Evolutionary conservation across 1,139 yeast genomes (phyloP).

Genomic region (Barnettozyma hawaiiensis): DNA sequence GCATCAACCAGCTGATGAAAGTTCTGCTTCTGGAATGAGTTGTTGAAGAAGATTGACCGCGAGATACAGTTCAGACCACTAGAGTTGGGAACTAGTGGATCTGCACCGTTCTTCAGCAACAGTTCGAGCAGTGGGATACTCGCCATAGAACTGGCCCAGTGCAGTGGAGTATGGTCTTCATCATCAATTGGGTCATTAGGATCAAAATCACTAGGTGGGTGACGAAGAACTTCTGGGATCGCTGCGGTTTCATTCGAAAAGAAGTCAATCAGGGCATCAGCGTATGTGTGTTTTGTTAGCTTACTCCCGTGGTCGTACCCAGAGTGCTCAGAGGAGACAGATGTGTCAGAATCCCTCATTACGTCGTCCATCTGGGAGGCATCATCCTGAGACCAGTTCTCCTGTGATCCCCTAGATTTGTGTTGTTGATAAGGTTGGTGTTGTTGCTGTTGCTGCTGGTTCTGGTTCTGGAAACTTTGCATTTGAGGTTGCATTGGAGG

Average conservation of each 20-base stretch:
- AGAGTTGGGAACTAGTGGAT: slow-evolving; percentile 65
- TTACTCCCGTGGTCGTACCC: slow-evolving; percentile 19
- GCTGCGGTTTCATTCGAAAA: slow-evolving; percentile 67
- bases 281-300: slow-evolving; percentile 33
- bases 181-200: slow-evolving; percentile 87
- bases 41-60: slow-evolving; percentile 78
- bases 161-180: slow-evolving; percentile 93
- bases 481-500: slow-evolving; percentile 22
- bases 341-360: slow-evolving; percentile 33
- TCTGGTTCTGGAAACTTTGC: slow-evolving; percentile 22
- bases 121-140: slow-evolving; percentile 66
- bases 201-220: slow-evolving; percentile 76
- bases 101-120: slow-evolving; percentile 66
- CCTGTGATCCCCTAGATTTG: slow-evolving; percentile 34
- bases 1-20: slow-evolving; percentile 68
- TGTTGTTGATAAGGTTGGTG: slow-evolving; percentile 25
- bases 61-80: slow-evolving; percentile 83
- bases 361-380: slow-evolving; percentile 28
- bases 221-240: slow-evolving; percentile 67
- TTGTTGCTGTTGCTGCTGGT: too few relatives aligned
- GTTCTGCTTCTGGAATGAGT: slow-evolving; percentile 74
- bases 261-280: slow-evolving; percentile 51
- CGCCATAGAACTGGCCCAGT: slow-evolving; percentile 97
- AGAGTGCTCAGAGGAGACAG: slow-evolving; percentile 33
- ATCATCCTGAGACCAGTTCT: slow-evolving; percentile 35